Conservation (phyloP, 345 rosid genomes). For the Erucastrum elatum region DNA sequence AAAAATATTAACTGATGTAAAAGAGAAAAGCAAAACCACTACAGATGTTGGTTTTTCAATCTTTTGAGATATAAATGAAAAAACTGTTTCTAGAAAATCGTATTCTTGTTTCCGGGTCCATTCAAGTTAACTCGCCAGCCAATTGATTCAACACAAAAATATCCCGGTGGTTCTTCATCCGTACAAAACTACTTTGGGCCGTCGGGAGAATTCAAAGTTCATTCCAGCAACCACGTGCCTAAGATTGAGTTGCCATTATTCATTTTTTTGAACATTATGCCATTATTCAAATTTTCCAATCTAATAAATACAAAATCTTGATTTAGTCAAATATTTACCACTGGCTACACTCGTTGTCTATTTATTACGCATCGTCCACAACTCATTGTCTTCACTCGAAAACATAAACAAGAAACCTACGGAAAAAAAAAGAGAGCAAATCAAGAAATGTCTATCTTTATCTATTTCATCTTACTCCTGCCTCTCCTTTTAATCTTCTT, state of each 20-base stretch:
- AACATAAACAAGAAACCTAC: slow-evolving; percentile 10
- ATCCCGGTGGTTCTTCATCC: neutral
- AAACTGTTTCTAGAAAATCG: neutral
- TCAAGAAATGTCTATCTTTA: slow-evolving; percentile 18
- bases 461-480: slow-evolving; percentile 12
- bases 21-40: neutral
- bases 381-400: slow-evolving; percentile 21
- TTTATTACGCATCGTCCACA: neutral
- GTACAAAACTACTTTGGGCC: neutral
- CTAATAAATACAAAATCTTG: neutral
- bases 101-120: neutral
- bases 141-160: neutral
- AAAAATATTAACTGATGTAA: neutral
- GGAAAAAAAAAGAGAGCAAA: neutral
- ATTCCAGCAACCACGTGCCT: neutral
- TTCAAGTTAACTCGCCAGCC: slow-evolving; percentile 2
- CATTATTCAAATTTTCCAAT: neutral
- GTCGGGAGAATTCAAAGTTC: neutral
- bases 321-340: neutral
- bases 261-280: neutral
- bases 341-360: neutral
- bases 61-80: neutral
- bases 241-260: neutral
- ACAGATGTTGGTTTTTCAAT: neutral
- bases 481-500: slow-evolving; percentile 22